A percentile compares a stretch with the other conserved stretches of the same genome.
Conservation (phyloP, 139 green algal species). For the Volvox africanus region DNA sequence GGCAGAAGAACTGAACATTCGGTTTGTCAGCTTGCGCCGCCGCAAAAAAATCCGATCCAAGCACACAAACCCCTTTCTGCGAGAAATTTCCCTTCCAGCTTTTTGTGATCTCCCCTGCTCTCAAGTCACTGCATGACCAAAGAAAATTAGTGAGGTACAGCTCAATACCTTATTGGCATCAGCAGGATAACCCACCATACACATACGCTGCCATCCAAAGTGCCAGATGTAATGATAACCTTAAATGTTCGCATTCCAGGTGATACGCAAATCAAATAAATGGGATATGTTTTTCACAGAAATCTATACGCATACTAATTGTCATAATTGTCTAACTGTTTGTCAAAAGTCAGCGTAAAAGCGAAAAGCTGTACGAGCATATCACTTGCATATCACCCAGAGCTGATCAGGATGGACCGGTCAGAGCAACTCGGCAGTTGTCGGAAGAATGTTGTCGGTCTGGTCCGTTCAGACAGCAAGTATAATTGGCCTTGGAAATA, state of each 20-base stretch:
- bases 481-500: no score
- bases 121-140: constrained; percentile 74
- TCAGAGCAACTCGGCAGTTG: no score
- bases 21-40: constrained; percentile 73
- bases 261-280: background rate
- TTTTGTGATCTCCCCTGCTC: constrained; percentile 72
- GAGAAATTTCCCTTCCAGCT: constrained; percentile 76
- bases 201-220: background rate
- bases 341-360: no score
- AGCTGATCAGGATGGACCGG: no score
- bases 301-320: no score
- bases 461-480: no score
- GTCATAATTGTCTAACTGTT: no score
- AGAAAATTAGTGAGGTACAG: background rate
- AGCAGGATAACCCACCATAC: background rate
- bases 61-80: constrained; percentile 62
- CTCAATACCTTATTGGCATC: background rate
- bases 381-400: no score
- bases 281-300: background rate
- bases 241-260: background rate
- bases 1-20: constrained; percentile 84
- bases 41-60: constrained; percentile 83
- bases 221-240: background rate
- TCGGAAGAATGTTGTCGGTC: no score
- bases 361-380: no score